A percentile compares a stretch with the other conserved stretches of the same genome.
Evolutionary conservation across 2,329 filamentous ascomycete genomes (phyloP).

Genomic region (Ophiostoma ips): DNA sequence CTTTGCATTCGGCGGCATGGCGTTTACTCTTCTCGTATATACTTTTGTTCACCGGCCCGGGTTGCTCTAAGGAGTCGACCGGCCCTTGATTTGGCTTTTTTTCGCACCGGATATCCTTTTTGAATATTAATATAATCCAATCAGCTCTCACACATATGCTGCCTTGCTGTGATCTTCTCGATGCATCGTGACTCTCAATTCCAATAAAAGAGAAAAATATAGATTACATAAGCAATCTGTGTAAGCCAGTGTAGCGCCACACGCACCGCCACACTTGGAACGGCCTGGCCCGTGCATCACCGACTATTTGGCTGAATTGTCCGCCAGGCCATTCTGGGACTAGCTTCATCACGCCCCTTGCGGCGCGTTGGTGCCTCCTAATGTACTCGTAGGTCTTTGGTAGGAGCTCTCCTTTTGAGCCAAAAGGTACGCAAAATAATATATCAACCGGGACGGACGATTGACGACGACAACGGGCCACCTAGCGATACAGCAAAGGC

Average conservation of each 20-base stretch:
- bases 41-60: neutral
- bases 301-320: neutral
- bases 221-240: no score
- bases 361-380: conserved; percentile 9
- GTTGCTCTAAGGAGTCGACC: neutral
- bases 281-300: neutral
- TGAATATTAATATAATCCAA: neutral
- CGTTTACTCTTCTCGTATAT: conserved; percentile 2
- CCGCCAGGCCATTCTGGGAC: neutral
- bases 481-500: neutral
- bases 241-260: conserved; percentile 1
- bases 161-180: neutral
- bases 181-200: no score
- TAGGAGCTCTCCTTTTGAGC: conserved; percentile 4
- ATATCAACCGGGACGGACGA: neutral
- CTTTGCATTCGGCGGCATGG: neutral
- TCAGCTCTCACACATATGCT: no score
- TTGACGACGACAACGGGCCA: neutral
- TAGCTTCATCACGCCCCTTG: conserved; percentile 9
- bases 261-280: neutral
- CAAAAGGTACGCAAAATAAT: neutral
- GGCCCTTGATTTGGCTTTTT: neutral
- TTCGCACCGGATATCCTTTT: neutral
- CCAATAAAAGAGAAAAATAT: no score
- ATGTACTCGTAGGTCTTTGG: neutral